Percentiles rank a stretch among this genome's conserved stretches.
These are phyloP conservation scores for Hygrocybe coccinea DNA, from an alignment of 768 basidiomycete species.

Conservation along the genomic window DNA sequence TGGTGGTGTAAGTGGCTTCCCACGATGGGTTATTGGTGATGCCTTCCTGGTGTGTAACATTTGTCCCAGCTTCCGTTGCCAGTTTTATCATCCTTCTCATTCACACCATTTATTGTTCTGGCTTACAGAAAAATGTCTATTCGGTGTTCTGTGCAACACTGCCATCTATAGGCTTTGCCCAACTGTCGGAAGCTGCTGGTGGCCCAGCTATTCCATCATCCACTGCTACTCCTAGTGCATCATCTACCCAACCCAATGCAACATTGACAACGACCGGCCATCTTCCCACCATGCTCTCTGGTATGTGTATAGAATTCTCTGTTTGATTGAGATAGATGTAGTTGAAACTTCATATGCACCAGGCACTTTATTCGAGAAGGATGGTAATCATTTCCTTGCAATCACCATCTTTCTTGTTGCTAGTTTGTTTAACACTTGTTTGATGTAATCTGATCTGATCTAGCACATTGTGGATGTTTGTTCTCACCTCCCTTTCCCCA, in stretches of 20 bases:
- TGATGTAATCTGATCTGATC: not conserved
- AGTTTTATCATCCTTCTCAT: not conserved
- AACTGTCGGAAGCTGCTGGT: slow-evolving; percentile 39
- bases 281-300: not conserved
- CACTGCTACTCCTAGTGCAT: not conserved
- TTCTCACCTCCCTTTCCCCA: no score
- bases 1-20: slow-evolving; percentile 37
- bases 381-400: not conserved
- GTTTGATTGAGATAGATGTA: not conserved
- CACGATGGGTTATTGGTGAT: slow-evolving; percentile 65
- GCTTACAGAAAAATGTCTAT: slow-evolving; percentile 50
- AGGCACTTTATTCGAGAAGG: not conserved
- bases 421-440: not conserved
- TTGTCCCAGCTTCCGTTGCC: slow-evolving; percentile 1
- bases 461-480: no score
- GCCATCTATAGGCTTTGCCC: slow-evolving; percentile 48
- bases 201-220: slow-evolving; percentile 15
- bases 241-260: not conserved
- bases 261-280: not conserved
- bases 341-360: not conserved
- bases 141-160: slow-evolving; percentile 43
- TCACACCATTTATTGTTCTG: not conserved
- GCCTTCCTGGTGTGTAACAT: slow-evolving; percentile 57
- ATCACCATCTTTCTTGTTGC: not conserved
- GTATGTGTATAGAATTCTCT: not conserved